phyloP scores from a whole-genome alignment of 768 basidiomycete genomes.

The Tricholoma matsutake region DNA sequence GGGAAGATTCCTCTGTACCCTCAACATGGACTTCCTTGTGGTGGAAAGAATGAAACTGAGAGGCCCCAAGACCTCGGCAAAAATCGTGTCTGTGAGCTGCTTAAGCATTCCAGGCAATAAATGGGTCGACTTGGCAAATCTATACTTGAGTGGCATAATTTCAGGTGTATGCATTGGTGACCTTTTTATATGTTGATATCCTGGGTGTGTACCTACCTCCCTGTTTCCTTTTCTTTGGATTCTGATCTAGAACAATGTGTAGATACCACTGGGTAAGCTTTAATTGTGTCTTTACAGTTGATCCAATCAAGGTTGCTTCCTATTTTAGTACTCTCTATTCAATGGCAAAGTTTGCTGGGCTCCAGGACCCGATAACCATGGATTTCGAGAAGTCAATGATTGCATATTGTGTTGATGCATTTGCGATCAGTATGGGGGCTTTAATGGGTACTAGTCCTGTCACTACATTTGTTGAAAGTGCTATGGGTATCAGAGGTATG shows the following conservation, averaged over 20 bases:
- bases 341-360: conserved; percentile 87
- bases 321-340: conserved; percentile 77
- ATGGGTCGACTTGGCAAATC: too few relatives aligned
- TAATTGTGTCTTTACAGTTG: neutral
- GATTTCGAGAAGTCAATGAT: conserved; percentile 84
- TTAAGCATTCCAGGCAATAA: too few relatives aligned
- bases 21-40: too few relatives aligned
- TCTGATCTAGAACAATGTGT: conserved; percentile 2
- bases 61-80: too few relatives aligned
- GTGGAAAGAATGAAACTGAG: too few relatives aligned
- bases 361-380: conserved; percentile 78
- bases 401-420: conserved; percentile 81
- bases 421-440: conserved; percentile 78
- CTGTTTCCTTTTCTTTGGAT: neutral
- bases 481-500: conserved; percentile 75
- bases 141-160: too few relatives aligned
- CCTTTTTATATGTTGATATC: conserved; percentile 89
- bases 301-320: conserved; percentile 8
- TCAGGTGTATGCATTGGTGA: conserved; percentile 86
- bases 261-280: conserved; percentile 48
- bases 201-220: conserved; percentile 51
- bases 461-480: conserved; percentile 79
- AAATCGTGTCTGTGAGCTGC: too few relatives aligned
- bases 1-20: too few relatives aligned
- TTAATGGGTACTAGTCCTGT: conserved; percentile 79